Evolutionary conservation across 1,284 basidiomycete species (phyloP), one percentile per base, ranked within the genome.

Genomic region (Tetrapyrgos nigripes): DNA sequence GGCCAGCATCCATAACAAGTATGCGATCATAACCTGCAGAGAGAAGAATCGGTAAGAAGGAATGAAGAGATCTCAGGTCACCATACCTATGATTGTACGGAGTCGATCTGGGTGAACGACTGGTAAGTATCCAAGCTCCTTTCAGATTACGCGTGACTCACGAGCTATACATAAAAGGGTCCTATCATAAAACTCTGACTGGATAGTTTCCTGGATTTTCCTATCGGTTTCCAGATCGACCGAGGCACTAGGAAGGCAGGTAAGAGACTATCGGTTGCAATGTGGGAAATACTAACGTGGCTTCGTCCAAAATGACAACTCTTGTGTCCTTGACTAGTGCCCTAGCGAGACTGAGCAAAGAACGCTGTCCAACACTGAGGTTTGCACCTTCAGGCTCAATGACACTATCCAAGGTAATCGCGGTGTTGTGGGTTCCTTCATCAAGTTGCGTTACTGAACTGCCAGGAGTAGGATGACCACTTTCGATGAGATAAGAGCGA

Each of bases 171-270:
- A 87, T 8, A 88, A 71, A 45, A 89, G 69, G 0, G 88, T 90
- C 63, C 82, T 82, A 66, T 85, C 81, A 44, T 73, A 75, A 70
- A 92, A 92, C 67, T 92, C 84, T 11, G 74, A 78, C 48, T 85
- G 77, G 55, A 93, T 91, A 1, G 89, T 91, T 45, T 79, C 71
- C 65, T 93, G 90, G 60, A 92, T 91, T 68, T 85, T 85, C 43
- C 79, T 76, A 70, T 92, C 91, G 2, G 90, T 92, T 67, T 88
- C 86, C 5, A 88, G 70, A 71, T 92, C 90, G 31, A 87, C 85
- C 17, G 83, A 85, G 0, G 86, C 86, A 23, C 79, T 81, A 50
- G 4, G 28, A 58, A 29, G 33, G 21, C 33, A 47, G n/a, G 13
- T 43, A 44, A 35, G 47, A 13, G 9, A 17, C n/a, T 57, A 21